Base-by-base conservation (phyloP, 768 basidiomycete species). In the Tephrocybe sp. region DNA sequence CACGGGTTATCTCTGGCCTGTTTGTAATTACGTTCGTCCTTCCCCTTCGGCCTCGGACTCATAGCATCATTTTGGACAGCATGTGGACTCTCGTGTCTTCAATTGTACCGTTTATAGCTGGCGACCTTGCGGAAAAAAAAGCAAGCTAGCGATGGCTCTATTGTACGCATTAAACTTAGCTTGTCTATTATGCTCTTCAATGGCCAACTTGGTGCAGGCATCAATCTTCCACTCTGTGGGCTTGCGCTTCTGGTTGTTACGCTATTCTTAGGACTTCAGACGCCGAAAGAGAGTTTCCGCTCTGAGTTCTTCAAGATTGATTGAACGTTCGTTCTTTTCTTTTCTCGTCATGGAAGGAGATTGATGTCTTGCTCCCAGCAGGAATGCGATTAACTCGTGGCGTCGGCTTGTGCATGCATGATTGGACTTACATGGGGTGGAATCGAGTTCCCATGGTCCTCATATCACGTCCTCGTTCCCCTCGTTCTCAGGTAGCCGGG, bases 81-180 rank as follows among this genome's bases (percentile, higher is more conserved):
- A 64, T 63, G 2, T 78, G 72, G 70, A 62, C 69, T 38, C 12
- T 75, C 20, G 73, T 68, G 14, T 58, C 64, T 10, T 64, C 58
- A 0, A 56, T 69, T 7, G 73, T 70, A 1, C 73, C 73, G 3
- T 57, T 72, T n/a, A 45, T 74, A 11, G 53, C 41, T 10, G 75
- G 74, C 0, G 53, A 53, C 1, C 60, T 78, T 1, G 65, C 72
- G 0, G 34, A 65, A 28, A n/a, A n/a, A n/a, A 39, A 50, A 4
- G 66, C 60, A 1, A 55, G 59, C 28, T 78, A 75, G 76, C 57
- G 74, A 9, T 75, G 73, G 71, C 51, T 75, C 20, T 75, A 75
- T 41, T 75, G 70, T 73, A 36, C 45, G 68, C 58, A 9, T 39
- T 5, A 12, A 6, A 39, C 5, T 4, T 20, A 4, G 17, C 14